Evolutionary conservation across 306 rosid species (phyloP).

Genomic region (Cicer cuneatum): DNA sequence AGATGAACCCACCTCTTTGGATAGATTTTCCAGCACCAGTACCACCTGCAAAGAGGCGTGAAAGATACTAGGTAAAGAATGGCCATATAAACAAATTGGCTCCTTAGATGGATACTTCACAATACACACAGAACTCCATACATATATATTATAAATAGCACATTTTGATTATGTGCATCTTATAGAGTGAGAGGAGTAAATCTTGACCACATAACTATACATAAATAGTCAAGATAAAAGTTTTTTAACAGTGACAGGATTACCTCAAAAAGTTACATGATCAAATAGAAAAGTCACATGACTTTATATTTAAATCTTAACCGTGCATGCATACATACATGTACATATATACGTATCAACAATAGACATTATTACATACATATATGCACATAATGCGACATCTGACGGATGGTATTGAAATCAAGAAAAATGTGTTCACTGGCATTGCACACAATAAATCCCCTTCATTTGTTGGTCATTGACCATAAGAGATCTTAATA

Average conservation of each 20-base stretch:
- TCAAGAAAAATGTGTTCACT: conserved; percentile 6
- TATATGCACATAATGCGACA: background rate
- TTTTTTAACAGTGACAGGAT: background rate
- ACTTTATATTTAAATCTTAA: background rate
- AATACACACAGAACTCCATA: conserved; percentile 2
- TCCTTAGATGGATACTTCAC: conserved; percentile 28
- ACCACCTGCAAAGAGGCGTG: conserved; percentile 55
- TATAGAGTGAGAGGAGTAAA: conserved; percentile 4
- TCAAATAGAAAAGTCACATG: background rate
- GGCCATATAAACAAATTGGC: conserved; percentile 33
- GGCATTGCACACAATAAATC: conserved; percentile 9
- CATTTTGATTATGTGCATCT: background rate
- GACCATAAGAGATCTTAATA: conserved; percentile 4
- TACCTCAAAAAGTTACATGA: background rate
- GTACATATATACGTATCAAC: background rate
- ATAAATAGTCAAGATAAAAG: conserved; percentile 8
- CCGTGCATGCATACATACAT: background rate
- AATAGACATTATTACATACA: background rate
- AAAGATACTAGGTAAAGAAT: conserved; percentile 39
- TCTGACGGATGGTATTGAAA: conserved; percentile 12
- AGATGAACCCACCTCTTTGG: conserved; percentile 83
- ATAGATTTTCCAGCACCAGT: conserved; percentile 72
- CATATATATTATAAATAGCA: background rate
- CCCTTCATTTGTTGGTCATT: conserved; percentile 5
- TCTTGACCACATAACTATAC: background rate